Conservation (phyloP, 441 rosid species). For the Jatropha podagrica region DNA sequence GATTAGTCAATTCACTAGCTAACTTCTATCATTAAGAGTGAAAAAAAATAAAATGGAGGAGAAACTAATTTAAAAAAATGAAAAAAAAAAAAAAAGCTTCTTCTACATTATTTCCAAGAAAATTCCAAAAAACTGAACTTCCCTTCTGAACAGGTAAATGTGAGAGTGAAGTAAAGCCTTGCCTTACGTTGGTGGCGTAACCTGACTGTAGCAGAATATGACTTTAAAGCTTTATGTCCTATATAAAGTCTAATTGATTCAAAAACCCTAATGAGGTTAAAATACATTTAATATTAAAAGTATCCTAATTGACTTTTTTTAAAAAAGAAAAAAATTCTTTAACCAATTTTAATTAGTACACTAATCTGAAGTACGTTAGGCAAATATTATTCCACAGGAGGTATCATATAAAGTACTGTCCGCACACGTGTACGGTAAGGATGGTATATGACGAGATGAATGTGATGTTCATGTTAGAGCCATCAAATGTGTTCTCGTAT, state of each 20-base stretch:
- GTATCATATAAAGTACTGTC: constrained; percentile 15
- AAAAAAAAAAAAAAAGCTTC: neutral
- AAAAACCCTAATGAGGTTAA: constrained; percentile 18
- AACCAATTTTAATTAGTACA: neutral
- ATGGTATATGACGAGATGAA: constrained; percentile 19
- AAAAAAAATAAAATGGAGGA: too few relatives aligned
- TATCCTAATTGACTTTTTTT: neutral
- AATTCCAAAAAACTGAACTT: constrained; percentile 23
- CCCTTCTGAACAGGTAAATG: constrained; percentile 38
- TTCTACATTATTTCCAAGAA: neutral
- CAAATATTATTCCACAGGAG: neutral
- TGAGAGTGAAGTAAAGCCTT: constrained; percentile 16
- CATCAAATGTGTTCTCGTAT: constrained; percentile 7
- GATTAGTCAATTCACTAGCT: too few relatives aligned
- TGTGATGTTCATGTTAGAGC: constrained; percentile 22
- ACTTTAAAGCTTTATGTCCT: neutral
- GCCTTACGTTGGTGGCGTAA: neutral
- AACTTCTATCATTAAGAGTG: too few relatives aligned
- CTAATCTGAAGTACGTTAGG: neutral
- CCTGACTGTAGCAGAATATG: neutral
- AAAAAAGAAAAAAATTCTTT: too few relatives aligned
- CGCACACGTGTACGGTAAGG: constrained; percentile 59
- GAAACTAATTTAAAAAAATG: too few relatives aligned
- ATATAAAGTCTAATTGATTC: neutral
- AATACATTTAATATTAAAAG: constrained; percentile 41